Conservation (phyloP, 1,284 basidiomycete species). For the Cryptococcus sp. region DNA sequence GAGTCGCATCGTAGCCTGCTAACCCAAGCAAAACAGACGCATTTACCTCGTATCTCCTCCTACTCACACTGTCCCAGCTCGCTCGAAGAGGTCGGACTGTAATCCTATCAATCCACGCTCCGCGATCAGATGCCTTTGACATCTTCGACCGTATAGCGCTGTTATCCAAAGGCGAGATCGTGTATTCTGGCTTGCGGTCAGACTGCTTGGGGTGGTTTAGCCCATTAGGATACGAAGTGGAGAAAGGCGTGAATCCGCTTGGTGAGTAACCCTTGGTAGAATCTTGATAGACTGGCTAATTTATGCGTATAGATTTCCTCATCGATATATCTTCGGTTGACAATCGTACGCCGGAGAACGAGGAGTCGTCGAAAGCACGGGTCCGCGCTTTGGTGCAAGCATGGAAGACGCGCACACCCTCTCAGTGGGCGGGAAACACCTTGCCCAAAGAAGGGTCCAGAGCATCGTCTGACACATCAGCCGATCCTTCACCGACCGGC, state of each 20-base stretch:
- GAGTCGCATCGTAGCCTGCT: neutral
- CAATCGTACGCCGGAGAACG: constrained; percentile 53
- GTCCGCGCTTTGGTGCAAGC: constrained; percentile 39
- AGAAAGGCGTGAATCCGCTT: constrained; percentile 51
- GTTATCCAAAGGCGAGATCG: constrained; percentile 56
- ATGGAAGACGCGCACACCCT: constrained; percentile 33
- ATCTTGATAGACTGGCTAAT: neutral
- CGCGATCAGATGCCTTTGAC: constrained; percentile 58
- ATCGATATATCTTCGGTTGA: constrained; percentile 58
- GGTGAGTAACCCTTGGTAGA: constrained; percentile 22
- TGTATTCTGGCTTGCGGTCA: constrained; percentile 54
- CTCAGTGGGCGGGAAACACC: constrained; percentile 11
- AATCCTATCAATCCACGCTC: constrained; percentile 59
- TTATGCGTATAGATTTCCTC: constrained; percentile 53
- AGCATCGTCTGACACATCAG: constrained; percentile 3
- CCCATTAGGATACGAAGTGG: constrained; percentile 43
- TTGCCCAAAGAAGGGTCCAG: constrained; percentile 7
- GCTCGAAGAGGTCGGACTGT: constrained; percentile 57
- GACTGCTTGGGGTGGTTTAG: constrained; percentile 55
- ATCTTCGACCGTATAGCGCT: constrained; percentile 58
- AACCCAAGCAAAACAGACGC: constrained; percentile 49
- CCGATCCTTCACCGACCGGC: neutral
- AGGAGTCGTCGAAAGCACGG: constrained; percentile 42
- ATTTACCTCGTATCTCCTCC: constrained; percentile 58
- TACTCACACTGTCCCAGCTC: constrained; percentile 57